Conservation (phyloP, 202 grass and related monocot species). For the Digitaria exilis region DNA sequence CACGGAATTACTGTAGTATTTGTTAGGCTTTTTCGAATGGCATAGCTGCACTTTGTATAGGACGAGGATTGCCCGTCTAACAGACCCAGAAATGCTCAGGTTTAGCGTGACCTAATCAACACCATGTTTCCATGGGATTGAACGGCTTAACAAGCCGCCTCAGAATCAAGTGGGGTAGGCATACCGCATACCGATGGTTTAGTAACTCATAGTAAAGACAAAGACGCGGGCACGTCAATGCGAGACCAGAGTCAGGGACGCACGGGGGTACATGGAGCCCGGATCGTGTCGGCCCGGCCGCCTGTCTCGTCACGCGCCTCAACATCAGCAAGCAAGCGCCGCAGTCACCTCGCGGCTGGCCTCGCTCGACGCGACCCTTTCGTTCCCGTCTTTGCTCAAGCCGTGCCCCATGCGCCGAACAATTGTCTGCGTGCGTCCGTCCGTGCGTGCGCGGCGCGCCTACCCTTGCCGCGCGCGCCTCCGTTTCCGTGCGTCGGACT, state of each 20-base stretch:
- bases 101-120: background rate
- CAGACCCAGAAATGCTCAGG: background rate
- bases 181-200: background rate
- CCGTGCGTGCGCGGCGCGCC: background rate
- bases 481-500: constrained; percentile 26
- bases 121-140: background rate
- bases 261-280: background rate
- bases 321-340: background rate
- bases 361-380: background rate
- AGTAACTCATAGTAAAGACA: background rate
- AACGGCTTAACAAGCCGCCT: background rate
- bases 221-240: background rate
- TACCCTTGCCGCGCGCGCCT: background rate
- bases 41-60: too few relatives aligned
- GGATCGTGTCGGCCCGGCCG: background rate
- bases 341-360: background rate
- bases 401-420: background rate
- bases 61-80: too few relatives aligned
- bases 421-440: background rate
- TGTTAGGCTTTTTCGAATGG: too few relatives aligned
- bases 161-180: background rate
- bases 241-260: background rate
- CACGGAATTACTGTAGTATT: too few relatives aligned
- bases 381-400: background rate
- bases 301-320: background rate